Evolutionary conservation across 106 monocot genomes (phyloP), one percentile per base, ranked within the genome.

Genomic region (Phalaenopsis aphrodite): DNA sequence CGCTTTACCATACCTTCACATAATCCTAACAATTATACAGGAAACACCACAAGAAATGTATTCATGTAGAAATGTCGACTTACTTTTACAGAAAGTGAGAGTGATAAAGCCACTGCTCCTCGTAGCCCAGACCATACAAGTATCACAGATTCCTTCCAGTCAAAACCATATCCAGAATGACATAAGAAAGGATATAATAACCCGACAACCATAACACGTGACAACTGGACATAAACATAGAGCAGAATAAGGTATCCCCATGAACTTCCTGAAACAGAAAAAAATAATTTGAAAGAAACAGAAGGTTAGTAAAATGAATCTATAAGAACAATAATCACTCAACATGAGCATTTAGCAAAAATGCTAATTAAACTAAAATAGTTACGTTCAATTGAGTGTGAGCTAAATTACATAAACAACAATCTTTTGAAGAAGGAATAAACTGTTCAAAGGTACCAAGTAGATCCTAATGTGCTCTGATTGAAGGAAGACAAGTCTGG

Each of bases 111-210:
- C 17, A 99, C 99, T 79, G 99, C 95, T 76, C 99, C 99, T 78
- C 99, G 83, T 58, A 99, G 78, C 64, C 99, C 99, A 42, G 99
- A 87, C 99, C 99, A 99, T 1, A 87, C 73, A 79, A 99, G 87
- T 83, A 99, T 93, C 21, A 89, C 68, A 78, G 99, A 79, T 78
- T 99, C 99, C 86, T 88, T 94, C 95, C 89, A 99, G 68, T 88
- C 89, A 77, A 99, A 87, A 66, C 99, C 99, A 88, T 99, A 99
- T 16, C 99, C 99, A 86, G 89, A 99, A 78, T 85, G 87, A 37
- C 80, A 73, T 52, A 99, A 81, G 55, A 99, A 89, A 68, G 99
- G 99, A 86, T 83, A 99, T 72, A 95, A 86, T 24, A 82, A 1
- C 58, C 83, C 88, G 82, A 99, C 91, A 88, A 99, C 99, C 84